These are phyloP conservation scores for Debaryomyces prosopidis DNA, from an alignment of 805 yeast genomes.

Conservation along the genomic window DNA sequence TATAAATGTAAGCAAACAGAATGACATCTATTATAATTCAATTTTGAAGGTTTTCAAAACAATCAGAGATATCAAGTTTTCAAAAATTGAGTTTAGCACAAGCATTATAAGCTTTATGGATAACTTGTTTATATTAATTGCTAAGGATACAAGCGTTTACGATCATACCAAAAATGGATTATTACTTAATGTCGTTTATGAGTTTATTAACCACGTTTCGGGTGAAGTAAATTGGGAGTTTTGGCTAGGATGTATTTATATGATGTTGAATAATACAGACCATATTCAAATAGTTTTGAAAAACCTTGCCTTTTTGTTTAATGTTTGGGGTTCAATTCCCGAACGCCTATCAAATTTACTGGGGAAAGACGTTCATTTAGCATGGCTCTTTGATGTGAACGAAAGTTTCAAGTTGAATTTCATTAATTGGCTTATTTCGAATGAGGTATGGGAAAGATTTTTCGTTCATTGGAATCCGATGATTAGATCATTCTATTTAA, in stretches of 20 bases:
- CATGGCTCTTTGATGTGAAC: constrained; percentile 42
- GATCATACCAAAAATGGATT: constrained; percentile 40
- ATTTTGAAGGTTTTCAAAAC: constrained; percentile 40
- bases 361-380: constrained; percentile 7
- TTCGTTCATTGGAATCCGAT: constrained; percentile 82
- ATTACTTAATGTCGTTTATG: constrained; percentile 41
- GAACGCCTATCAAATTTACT: constrained; percentile 19
- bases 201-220: constrained; percentile 35
- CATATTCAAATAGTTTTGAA: constrained; percentile 64
- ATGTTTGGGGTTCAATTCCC: constrained; percentile 73
- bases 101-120: constrained; percentile 28
- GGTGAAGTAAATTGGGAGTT: constrained; percentile 65
- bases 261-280: constrained; percentile 59
- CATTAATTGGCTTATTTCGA: constrained; percentile 54
- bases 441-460: constrained; percentile 51
- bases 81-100: constrained; percentile 12
- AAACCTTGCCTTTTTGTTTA: constrained; percentile 65
- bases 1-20: constrained; percentile 19
- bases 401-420: constrained; percentile 50
- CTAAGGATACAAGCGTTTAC: constrained; percentile 35
- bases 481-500: constrained; percentile 65
- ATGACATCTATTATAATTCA: constrained; percentile 38
- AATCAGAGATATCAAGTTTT: constrained; percentile 34
- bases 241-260: constrained; percentile 63
- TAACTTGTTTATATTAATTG: constrained; percentile 32